Conservation (phyloP, 2,329 filamentous ascomycete species). For the Microcyclospora tardicrescens region DNA sequence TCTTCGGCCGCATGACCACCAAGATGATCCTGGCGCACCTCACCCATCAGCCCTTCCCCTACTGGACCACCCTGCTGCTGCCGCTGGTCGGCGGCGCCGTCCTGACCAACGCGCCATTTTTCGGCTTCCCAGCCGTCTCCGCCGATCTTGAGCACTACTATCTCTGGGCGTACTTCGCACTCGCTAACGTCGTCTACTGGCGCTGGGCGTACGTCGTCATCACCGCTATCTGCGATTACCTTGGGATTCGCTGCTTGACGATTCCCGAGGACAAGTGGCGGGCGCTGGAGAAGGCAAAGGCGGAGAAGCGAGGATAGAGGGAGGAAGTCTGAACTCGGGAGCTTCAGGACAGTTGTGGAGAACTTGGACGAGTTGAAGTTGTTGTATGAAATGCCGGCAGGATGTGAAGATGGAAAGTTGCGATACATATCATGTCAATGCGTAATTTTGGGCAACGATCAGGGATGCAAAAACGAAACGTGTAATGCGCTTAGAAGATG, state of each 20-base stretch:
- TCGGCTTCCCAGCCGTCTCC: slow-evolving; percentile 57
- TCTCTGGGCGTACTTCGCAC: slow-evolving; percentile 70
- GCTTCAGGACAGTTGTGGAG: no score
- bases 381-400: no score
- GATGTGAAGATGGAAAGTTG: no score
- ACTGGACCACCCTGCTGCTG: slow-evolving; percentile 84
- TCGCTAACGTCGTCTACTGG: slow-evolving; percentile 76
- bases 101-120: slow-evolving; percentile 65
- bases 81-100: slow-evolving; percentile 78
- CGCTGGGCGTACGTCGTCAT: slow-evolving; percentile 88
- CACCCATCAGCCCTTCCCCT: slow-evolving; percentile 85
- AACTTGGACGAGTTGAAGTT: no score
- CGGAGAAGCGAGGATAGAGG: no score
- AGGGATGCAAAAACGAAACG: no score
- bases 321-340: no score
- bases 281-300: slow-evolving; percentile 9
- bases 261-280: slow-evolving; percentile 41
- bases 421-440: no score
- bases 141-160: slow-evolving; percentile 58
- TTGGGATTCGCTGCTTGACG: slow-evolving; percentile 90
- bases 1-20: slow-evolving; percentile 95
- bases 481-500: no score
- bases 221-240: slow-evolving; percentile 76
- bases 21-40: slow-evolving; percentile 98
- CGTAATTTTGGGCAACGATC: no score